phyloP scores from a whole-genome alignment of 768 basidiomycete species.

The Dacryopinax primogenitus region DNA sequence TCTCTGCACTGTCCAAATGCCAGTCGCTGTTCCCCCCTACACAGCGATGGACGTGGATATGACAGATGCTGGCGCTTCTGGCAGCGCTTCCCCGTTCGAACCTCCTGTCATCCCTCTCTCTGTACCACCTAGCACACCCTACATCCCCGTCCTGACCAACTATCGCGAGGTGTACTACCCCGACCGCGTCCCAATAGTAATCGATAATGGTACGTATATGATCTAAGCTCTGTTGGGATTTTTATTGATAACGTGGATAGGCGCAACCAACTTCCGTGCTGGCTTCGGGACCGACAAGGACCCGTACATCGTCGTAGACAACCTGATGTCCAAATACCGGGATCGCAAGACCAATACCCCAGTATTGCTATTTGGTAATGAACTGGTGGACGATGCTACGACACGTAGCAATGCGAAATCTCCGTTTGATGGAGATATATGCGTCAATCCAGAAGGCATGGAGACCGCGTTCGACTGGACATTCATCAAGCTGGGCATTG shows the following conservation, averaged over 20 bases:
- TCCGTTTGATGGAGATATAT: slow-evolving; percentile 89
- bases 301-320: slow-evolving; percentile 49
- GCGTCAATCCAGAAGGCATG: slow-evolving; percentile 84
- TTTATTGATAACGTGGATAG: slow-evolving; percentile 15
- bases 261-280: slow-evolving; percentile 67
- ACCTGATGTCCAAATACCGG: slow-evolving; percentile 74
- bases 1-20: too few relatives aligned
- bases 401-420: slow-evolving; percentile 64
- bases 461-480: slow-evolving; percentile 90
- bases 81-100: not conserved
- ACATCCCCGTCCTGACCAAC: not conserved
- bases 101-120: not conserved
- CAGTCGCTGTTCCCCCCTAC: not conserved
- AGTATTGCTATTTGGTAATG: slow-evolving; percentile 78
- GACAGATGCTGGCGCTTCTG: not conserved
- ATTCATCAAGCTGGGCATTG: slow-evolving; percentile 75
- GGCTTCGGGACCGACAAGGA: slow-evolving; percentile 55
- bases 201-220: slow-evolving; percentile 53
- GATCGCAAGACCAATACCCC: slow-evolving; percentile 75
- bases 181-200: slow-evolving; percentile 44
- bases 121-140: not conserved
- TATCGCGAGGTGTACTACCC: not conserved
- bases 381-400: slow-evolving; percentile 73
- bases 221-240: not conserved
- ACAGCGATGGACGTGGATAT: slow-evolving; percentile 6